Evolutionary conservation across 2,329 filamentous ascomycete species (phyloP).

Genomic region (Exophiala spinifera): DNA sequence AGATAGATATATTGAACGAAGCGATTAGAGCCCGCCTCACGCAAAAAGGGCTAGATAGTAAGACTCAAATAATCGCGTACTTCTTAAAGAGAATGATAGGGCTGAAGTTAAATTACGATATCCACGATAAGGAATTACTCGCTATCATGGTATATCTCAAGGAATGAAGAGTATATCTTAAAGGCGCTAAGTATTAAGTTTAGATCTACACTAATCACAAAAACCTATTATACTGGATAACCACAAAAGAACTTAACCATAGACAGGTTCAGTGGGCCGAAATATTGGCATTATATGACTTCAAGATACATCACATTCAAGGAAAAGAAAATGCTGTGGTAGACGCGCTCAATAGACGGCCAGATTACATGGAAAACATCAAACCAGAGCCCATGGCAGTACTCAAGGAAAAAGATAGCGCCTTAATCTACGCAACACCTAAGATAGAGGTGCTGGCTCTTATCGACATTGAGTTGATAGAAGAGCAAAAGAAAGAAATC

Average conservation of each 20-base stretch:
- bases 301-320: constrained; percentile 17
- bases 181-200: not conserved
- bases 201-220: constrained; percentile 14
- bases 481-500: constrained; percentile 4
- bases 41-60: constrained; percentile 4
- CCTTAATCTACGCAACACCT: constrained; percentile 3
- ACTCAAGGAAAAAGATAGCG: constrained; percentile 1
- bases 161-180: constrained; percentile 22
- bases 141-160: constrained; percentile 16
- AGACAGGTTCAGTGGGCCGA: constrained; percentile 4
- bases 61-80: not conserved
- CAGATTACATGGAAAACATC: constrained; percentile 13
- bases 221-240: constrained; percentile 23
- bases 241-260: constrained; percentile 6
- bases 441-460: not conserved
- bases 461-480: not conserved
- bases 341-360: constrained; percentile 7
- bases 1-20: constrained; percentile 21
- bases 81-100: not conserved
- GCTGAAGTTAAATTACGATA: not conserved
- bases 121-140: constrained; percentile 27
- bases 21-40: constrained; percentile 10
- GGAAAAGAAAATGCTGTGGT: constrained; percentile 12
- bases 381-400: not conserved
- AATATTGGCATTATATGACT: constrained; percentile 12